A percentile compares a stretch with the other conserved stretches of the same genome.
phyloP scores from a whole-genome alignment of 1,284 basidiomycete species.

The Austroboletus novae-zelandiae region DNA sequence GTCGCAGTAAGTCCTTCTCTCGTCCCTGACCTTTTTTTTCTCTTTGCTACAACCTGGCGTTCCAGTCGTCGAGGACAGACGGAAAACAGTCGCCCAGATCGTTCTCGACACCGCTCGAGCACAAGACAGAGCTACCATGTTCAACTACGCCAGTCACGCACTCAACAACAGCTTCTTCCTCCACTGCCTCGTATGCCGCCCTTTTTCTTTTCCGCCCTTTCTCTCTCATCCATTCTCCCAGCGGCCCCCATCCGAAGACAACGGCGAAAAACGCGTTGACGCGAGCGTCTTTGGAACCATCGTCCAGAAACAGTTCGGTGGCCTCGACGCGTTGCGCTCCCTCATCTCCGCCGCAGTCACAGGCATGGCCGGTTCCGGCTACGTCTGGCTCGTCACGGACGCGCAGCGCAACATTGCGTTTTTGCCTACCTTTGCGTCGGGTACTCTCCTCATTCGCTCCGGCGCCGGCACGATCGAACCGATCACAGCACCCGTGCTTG shows the following conservation, averaged over 20 bases:
- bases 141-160: slow-evolving; percentile 91
- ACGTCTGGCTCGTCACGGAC: slow-evolving; percentile 86
- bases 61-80: slow-evolving; percentile 58
- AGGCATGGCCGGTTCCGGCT: slow-evolving; percentile 83
- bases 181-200: slow-evolving; percentile 67
- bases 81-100: slow-evolving; percentile 68
- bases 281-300: slow-evolving; percentile 33
- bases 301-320: slow-evolving; percentile 59
- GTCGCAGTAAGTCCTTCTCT: slow-evolving; percentile 54
- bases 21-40: slow-evolving; percentile 1
- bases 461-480: slow-evolving; percentile 38
- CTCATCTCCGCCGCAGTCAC: slow-evolving; percentile 73
- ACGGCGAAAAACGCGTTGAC: slow-evolving; percentile 47
- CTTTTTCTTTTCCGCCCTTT: not conserved
- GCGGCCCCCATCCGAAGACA: slow-evolving; percentile 48
- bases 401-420: slow-evolving; percentile 62
- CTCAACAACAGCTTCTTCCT: slow-evolving; percentile 98
- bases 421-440: slow-evolving; percentile 85
- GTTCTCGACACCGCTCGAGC: slow-evolving; percentile 69
- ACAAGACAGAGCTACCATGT: slow-evolving; percentile 67
- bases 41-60: slow-evolving; percentile 2
- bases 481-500: slow-evolving; percentile 29
- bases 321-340: slow-evolving; percentile 70
- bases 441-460: slow-evolving; percentile 82
- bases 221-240: slow-evolving; percentile 21